These are phyloP conservation scores for Trypethelium eluteriae DNA, from an alignment of 495 filamentous ascomycete species.

Conservation along the genomic window DNA sequence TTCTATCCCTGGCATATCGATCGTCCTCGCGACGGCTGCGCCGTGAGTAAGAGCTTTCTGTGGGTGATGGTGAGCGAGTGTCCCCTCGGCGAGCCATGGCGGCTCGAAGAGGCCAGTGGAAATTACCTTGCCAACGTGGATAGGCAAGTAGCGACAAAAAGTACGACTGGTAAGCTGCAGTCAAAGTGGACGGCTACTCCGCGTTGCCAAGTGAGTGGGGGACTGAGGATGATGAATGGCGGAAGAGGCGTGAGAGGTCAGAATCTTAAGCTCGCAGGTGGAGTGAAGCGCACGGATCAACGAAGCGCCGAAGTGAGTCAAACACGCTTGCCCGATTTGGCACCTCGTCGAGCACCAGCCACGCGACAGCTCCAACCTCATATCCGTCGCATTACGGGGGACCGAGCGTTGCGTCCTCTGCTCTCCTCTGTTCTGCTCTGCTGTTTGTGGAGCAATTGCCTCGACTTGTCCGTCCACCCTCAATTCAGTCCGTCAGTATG, in stretches of 20 bases:
- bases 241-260: background rate
- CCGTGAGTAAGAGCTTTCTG: constrained; percentile 18
- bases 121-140: constrained; percentile 5
- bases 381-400: background rate
- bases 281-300: background rate
- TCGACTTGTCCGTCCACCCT: background rate
- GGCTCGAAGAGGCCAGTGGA: background rate
- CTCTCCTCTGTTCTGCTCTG: background rate
- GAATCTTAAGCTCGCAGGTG: background rate
- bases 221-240: background rate
- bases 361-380: background rate
- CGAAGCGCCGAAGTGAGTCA: background rate
- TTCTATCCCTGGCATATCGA: constrained; percentile 9
- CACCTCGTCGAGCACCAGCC: background rate
- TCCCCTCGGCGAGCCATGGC: constrained; percentile 11
- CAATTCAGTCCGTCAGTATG: background rate
- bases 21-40: constrained; percentile 18
- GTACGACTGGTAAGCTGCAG: background rate
- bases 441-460: background rate
- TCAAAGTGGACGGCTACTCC: background rate
- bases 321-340: background rate
- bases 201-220: background rate
- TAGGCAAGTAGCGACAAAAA: constrained; percentile 7
- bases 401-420: too few relatives aligned
- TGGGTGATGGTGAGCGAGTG: constrained; percentile 18